A percentile compares a stretch with the other conserved stretches of the same genome.
These are phyloP conservation scores for Acer yangbiense DNA, from an alignment of 345 rosid species.

Conservation along the genomic window DNA sequence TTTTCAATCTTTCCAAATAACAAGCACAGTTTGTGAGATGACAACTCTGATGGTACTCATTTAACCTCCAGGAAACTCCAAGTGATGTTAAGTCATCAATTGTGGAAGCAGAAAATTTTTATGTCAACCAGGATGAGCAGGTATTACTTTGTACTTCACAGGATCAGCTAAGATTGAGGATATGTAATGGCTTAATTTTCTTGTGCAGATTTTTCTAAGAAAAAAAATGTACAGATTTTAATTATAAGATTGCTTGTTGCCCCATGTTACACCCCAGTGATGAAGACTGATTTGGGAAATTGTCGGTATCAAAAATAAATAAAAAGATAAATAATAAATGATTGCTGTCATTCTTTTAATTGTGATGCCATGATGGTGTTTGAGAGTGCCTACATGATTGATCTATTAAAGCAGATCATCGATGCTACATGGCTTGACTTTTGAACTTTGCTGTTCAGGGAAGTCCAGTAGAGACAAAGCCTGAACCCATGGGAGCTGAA, in stretches of 20 bases:
- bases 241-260: slow-evolving; percentile 6
- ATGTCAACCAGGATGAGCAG: slow-evolving; percentile 39
- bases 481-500: slow-evolving; percentile 27
- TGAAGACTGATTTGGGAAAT: not conserved
- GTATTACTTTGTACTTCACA: slow-evolving; percentile 27
- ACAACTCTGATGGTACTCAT: slow-evolving; percentile 8
- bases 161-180: slow-evolving; percentile 5
- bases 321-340: not conserved
- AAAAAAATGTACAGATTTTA: not conserved
- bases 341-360: not conserved
- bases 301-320: not conserved
- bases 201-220: not conserved
- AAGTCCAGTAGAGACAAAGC: slow-evolving; percentile 47
- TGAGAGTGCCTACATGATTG: slow-evolving; percentile 1
- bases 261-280: not conserved
- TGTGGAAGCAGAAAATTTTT: slow-evolving; percentile 33
- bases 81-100: slow-evolving; percentile 41
- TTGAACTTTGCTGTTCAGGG: slow-evolving; percentile 31
- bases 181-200: not conserved
- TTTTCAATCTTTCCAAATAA: not conserved
- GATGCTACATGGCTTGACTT: slow-evolving; percentile 12
- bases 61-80: slow-evolving; percentile 34
- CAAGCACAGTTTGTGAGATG: slow-evolving; percentile 10
- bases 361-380: not conserved
- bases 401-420: slow-evolving; percentile 8